Evolutionary conservation across 176 grass and related monocot species (phyloP), one percentile per base, ranked within the genome.

Genomic region (Rhynchospora pubera): DNA sequence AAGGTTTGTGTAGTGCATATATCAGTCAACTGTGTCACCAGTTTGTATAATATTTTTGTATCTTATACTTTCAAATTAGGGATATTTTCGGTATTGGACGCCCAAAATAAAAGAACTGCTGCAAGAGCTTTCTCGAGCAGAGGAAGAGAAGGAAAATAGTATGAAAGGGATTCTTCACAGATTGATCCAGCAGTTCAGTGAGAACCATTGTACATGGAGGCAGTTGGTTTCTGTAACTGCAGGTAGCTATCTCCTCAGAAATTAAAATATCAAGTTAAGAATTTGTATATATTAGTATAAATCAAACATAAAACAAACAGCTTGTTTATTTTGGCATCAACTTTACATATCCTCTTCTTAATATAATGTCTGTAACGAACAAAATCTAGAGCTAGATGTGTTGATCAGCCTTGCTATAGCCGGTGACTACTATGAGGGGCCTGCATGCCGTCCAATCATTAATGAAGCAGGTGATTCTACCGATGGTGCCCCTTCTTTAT

Each of bases 91-190:
- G 66, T 98, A 94, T 78, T 91, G 95, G 95, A 98, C 95, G 13
- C 92, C 92, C n/a, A 85, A 94, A 88, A 84, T 98, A 65, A 98
- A 91, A 79, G 85, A 93, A 23, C 39, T 98, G 60, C 26, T 94
- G 82, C 84, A 85, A 85, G 87, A 89, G 86, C 92, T 93, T 86
- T 94, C 92, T 28, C 91, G 87, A 85, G 95, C 89, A 44, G 87
- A 91, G 81, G 79, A 87, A 46, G 95, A 98, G 81, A 98, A 92
- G 87, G 95, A 98, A 83, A 85, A 92, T 62, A 92, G 83, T 81
- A 62, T 98, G 47, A 98, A 91, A 89, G 88, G 90, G 83, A 94
- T 98, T 88, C 87, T 98, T 91, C 92, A 92, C 62, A 93, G 88
- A 78, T 85, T 98, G 77, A 91, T 98, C 65, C 80, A 86, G 45